Evolutionary conservation across 176 grass and related monocot species (phyloP), one percentile per base, ranked within the genome.

Genomic region (Avena sativa): DNA sequence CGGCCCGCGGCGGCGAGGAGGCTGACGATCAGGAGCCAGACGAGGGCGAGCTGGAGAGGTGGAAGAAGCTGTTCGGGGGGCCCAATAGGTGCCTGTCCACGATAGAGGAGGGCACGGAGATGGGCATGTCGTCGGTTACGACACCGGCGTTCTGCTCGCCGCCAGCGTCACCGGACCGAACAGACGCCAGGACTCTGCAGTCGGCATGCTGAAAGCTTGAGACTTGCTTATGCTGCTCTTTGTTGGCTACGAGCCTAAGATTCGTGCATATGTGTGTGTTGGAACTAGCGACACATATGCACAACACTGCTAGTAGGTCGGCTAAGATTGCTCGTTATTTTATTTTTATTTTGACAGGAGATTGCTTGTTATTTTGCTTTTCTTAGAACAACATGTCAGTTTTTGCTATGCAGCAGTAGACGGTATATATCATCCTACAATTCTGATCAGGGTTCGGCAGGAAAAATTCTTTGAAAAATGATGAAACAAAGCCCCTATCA

Each of bases 31-130:
- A 51, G 43, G 91, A 89, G 55, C 55, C 77, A 2, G 74, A 55
- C 77, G 76, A 84, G 47, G 66, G 34, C 84, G 91, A 95, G 84
- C 76, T 90, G 34, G 88, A 88, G 67, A 89, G 78, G 79, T 92
- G 82, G 88, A 87, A 85, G 63, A 80, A 20, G 66, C 80, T 84
- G 58, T 92, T 82, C 63, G 60, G 82, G 1, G 79, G 63, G 0
- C 79, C 79, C 47, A 80, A 71, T 4, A 88, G 90, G 88, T 74
- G 62, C 73, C 34, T 92, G 51, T 90, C 89, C 60, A 89, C 86
- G 82, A 92, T 95, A 44, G 84, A 92, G 1, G 93, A 92, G 66
- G 86, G 58, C 13, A 89, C 87, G 40, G 92, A 93, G 89, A 86
- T 84, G 65, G 70, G 49, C 55, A 88, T 61, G 19, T 78, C 80